Conservation (phyloP, 2,329 filamentous ascomycete species). For the Graphiopsis chlorocephala region DNA sequence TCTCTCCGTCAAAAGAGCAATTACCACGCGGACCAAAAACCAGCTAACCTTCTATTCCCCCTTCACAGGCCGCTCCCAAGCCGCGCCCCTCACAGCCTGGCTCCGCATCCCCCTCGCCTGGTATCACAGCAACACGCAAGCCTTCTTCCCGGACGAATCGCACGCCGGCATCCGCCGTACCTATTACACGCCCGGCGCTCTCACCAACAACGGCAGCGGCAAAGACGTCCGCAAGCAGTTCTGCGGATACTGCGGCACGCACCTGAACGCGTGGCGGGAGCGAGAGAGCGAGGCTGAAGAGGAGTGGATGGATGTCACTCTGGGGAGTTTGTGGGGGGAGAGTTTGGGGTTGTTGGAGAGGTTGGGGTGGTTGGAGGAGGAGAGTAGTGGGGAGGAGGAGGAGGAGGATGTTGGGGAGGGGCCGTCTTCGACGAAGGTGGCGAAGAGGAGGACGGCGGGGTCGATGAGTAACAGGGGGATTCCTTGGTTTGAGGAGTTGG, state of each 20-base stretch:
- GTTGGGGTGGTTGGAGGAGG: conserved; percentile 60
- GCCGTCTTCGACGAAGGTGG: not conserved
- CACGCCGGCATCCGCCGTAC: conserved; percentile 45
- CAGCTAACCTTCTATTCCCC: not conserved
- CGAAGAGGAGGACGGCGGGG: not conserved
- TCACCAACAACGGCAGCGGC: conserved; percentile 46
- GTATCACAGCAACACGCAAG: conserved; percentile 73
- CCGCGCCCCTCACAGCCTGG: conserved; percentile 73
- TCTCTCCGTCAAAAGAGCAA: too few relatives aligned
- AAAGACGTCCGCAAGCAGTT: conserved; percentile 68
- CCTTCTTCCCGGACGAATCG: conserved; percentile 74
- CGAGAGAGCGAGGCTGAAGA: conserved; percentile 29
- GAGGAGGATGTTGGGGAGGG: conserved; percentile 11
- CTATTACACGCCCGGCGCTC: conserved; percentile 48
- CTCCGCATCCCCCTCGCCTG: conserved; percentile 77
- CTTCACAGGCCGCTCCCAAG: conserved; percentile 59
- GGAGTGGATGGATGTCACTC: conserved; percentile 74
- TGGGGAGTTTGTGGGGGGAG: conserved; percentile 71
- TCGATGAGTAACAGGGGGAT: conserved; percentile 51
- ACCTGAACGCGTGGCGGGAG: conserved; percentile 70
- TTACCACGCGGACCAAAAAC: too few relatives aligned
- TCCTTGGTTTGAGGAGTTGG: conserved; percentile 82
- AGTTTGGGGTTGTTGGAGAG: conserved; percentile 73
- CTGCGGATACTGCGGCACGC: conserved; percentile 88
- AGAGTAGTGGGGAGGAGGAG: conserved; percentile 32